Conservation (phyloP, 2,329 filamentous ascomycete genomes). For the Apiospora aurea region DNA sequence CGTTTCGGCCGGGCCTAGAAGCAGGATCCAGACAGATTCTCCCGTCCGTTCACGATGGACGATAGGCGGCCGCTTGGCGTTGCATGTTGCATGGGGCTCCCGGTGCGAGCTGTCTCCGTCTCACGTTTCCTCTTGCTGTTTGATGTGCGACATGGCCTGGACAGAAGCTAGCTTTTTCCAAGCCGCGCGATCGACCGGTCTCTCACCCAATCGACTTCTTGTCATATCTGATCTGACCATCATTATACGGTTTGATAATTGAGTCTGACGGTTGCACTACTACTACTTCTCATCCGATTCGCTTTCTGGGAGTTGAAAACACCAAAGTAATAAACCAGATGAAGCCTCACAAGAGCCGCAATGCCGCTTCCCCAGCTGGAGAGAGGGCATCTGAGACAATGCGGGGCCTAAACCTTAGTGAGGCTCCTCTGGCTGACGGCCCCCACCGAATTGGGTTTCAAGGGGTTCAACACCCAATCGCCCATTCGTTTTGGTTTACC, state of each 20-base stretch:
- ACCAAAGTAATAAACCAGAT: not conserved
- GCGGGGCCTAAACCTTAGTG: slow-evolving; percentile 20
- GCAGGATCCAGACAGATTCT: not conserved
- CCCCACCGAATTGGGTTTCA: slow-evolving; percentile 13
- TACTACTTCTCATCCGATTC: not conserved
- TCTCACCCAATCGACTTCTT: not conserved
- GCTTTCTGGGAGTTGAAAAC: not conserved
- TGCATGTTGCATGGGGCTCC: not conserved
- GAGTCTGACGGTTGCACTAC: not conserved
- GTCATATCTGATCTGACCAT: not conserved
- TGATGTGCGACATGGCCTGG: slow-evolving; percentile 17
- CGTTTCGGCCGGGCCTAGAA: not conserved
- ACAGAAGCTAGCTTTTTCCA: not conserved
- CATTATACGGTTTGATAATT: not conserved
- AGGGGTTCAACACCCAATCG: not conserved
- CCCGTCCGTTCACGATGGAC: not conserved
- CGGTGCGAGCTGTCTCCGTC: slow-evolving; percentile 3
- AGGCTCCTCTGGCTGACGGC: not conserved
- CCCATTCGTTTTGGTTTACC: not conserved
- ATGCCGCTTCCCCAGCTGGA: not conserved
- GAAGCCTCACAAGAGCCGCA: not conserved
- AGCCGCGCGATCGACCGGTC: not conserved
- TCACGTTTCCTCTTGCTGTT: slow-evolving; percentile 1
- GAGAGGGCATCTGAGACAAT: not conserved
- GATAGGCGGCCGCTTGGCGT: not conserved